phyloP scores from a whole-genome alignment of 169 alveolate species.

The Plasmodium adleri region DNA sequence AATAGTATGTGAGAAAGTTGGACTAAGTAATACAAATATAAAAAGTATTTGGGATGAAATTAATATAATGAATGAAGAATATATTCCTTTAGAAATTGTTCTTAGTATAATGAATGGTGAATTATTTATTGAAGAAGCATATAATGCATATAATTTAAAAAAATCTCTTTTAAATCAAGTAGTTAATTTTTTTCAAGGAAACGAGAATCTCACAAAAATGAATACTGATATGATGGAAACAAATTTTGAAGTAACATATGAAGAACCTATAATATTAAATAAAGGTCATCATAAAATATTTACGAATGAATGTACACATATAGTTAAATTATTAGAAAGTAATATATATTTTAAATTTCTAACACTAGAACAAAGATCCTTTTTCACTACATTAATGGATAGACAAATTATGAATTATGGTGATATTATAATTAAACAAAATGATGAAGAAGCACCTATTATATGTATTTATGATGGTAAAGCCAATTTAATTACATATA shows the following conservation, averaged over 20 bases:
- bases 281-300: constrained; percentile 60
- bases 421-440: constrained; percentile 33
- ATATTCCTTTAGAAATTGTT: constrained; percentile 62
- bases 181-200: constrained; percentile 66
- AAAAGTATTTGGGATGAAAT: constrained; percentile 64
- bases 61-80: constrained; percentile 67
- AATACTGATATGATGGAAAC: constrained; percentile 46
- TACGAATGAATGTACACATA: constrained; percentile 40
- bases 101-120: constrained; percentile 67
- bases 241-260: constrained; percentile 35
- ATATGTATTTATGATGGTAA: constrained; percentile 48
- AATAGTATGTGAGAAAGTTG: constrained; percentile 59
- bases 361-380: constrained; percentile 74
- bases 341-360: constrained; percentile 46
- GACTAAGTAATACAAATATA: constrained; percentile 24
- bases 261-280: constrained; percentile 67
- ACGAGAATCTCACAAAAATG: constrained; percentile 53
- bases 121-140: constrained; percentile 53
- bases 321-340: constrained; percentile 37
- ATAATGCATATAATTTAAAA: constrained; percentile 32
- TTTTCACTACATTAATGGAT: constrained; percentile 72
- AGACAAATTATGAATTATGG: constrained; percentile 23
- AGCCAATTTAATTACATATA: constrained; percentile 63
- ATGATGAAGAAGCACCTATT: constrained; percentile 40
- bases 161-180: constrained; percentile 68